These are phyloP conservation scores for Chaetomiaceae sp. DNA, from an alignment of 2,329 filamentous ascomycete species.

Conservation along the genomic window DNA sequence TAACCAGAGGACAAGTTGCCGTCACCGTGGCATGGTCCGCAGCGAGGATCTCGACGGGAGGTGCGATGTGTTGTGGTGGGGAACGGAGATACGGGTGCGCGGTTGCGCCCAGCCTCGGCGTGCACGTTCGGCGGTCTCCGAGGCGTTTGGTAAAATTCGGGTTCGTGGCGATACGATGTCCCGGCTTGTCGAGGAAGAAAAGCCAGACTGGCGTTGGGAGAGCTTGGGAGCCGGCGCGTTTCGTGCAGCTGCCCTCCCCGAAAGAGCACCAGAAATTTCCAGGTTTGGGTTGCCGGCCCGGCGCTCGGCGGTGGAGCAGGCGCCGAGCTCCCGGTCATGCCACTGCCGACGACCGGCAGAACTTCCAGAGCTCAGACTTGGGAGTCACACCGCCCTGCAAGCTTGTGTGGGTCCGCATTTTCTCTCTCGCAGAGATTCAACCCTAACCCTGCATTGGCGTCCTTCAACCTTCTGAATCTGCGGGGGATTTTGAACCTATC, in stretches of 20 bases:
- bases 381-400: neutral
- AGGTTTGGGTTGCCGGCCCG: slow-evolving; percentile 2
- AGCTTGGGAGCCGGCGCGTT: neutral
- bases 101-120: neutral
- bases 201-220: neutral
- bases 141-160: neutral
- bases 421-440: no score
- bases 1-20: neutral
- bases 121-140: neutral
- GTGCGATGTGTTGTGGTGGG: neutral
- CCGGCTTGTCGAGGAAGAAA: neutral
- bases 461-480: neutral
- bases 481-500: neutral
- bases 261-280: slow-evolving; percentile 8
- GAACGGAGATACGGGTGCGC: neutral
- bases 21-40: slow-evolving; percentile 6
- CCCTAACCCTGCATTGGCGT: neutral
- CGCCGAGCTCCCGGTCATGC: slow-evolving; percentile 4
- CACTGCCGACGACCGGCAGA: neutral
- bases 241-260: neutral
- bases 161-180: neutral
- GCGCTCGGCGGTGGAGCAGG: slow-evolving; percentile 2
- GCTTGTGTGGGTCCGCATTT: neutral
- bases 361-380: no score
- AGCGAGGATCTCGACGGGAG: neutral